Evolutionary conservation across 2,329 filamentous ascomycete species (phyloP), one percentile per base, ranked within the genome.

Genomic region (Rosellinia necatrix): DNA sequence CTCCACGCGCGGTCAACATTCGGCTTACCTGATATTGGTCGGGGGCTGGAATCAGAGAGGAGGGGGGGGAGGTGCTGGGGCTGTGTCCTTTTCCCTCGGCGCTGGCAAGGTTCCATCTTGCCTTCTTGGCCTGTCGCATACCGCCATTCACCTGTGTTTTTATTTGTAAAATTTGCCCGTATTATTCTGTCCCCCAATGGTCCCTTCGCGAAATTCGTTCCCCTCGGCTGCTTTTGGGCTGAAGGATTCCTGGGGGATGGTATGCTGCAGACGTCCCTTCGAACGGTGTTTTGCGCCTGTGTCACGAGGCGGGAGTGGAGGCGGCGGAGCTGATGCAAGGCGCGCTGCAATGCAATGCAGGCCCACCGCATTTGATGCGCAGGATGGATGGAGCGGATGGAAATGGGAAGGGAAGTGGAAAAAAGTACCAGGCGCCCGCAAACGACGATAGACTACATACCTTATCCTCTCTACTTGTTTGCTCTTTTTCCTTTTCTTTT

Each of bases 391-490:
- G 13, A n/a, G 15, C 2, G 17, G 40, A 12, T 41, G 42, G 25
- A 38, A 53, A 22, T 35, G 12, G 35, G 43, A 27, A 17, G 24
- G 22, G 19, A 51, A 48, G 51, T 55, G 56, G 55, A 50, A 51
- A 54, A 53, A 54, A 5, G n/a, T 30, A 29, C 40, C 19, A 10
- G 17, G 19, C 7, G 22, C 19, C 22, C 40, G 15, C 43, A 53
- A 21, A 38, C n/a, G n/a, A n/a, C n/a, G n/a, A n/a, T n/a, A n/a
- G n/a, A n/a, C n/a, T 32, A 34, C 13, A 30, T 34, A 13, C 6
- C 15, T 34, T 34, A n/a, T 9, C 15, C 13, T 34, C 13, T n/a
- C n/a, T n/a, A n/a, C 5, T 15, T 22, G n/a, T 21, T n/a, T 22
- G 17, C 34, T 35, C 4, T 35, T 43, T 27, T 1, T 15, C 4